These are phyloP conservation scores for Calonectria pseudoreteaudii DNA, from an alignment of 2,329 filamentous ascomycete species.

Conservation along the genomic window DNA sequence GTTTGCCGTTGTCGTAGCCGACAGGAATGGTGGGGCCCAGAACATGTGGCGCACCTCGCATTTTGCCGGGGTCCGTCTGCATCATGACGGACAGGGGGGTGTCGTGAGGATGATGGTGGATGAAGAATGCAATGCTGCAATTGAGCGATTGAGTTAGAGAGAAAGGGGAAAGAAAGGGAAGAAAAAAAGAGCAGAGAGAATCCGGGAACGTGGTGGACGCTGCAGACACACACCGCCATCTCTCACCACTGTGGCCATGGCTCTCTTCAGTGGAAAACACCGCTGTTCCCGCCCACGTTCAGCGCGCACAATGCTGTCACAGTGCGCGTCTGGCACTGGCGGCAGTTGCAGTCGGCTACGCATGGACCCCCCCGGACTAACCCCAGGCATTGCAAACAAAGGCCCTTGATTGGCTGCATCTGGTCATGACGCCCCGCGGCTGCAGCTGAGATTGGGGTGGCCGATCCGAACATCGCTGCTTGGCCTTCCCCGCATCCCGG, in stretches of 20 bases:
- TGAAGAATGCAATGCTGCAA: not conserved
- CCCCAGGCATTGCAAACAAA: conserved; percentile 12
- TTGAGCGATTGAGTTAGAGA: not conserved
- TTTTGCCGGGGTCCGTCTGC: not conserved
- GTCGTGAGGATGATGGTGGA: no score
- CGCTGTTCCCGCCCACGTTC: not conserved
- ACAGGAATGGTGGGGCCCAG: not conserved
- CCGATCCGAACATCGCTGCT: conserved; percentile 10
- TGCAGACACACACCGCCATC: no score
- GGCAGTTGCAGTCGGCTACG: conserved; percentile 31
- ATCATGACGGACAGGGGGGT: not conserved
- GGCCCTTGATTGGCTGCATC: conserved; percentile 7
- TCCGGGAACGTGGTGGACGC: not conserved
- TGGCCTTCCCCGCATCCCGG: not conserved
- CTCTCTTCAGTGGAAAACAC: not conserved
- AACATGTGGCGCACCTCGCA: conserved; percentile 8
- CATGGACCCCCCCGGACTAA: not conserved
- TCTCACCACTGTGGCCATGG: no score
- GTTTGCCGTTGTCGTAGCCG: conserved; percentile 16
- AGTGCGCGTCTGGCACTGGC: conserved; percentile 2
- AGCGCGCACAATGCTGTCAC: not conserved
- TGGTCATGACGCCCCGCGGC: not conserved
- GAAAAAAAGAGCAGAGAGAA: not conserved
- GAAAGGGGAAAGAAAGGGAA: not conserved
- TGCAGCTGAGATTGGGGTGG: conserved; percentile 7